phyloP scores from a whole-genome alignment of 495 filamentous ascomycete genomes.

The Margaritispora aquatica region DNA sequence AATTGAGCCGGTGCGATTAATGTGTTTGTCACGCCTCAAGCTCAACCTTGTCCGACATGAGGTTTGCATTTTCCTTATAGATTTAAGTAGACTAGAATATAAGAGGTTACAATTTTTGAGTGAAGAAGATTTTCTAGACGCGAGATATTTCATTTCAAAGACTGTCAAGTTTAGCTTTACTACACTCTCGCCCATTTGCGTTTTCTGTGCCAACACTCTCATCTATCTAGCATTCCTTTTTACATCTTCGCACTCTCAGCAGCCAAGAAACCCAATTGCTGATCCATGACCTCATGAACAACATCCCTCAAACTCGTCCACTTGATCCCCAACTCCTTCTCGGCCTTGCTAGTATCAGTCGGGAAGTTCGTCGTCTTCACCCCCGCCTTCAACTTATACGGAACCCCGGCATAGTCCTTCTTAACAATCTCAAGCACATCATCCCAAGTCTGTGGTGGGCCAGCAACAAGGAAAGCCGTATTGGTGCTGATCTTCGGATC shows the following conservation, averaged over 20 bases:
- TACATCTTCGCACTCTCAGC: neutral
- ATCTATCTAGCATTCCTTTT: no score
- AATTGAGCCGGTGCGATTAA: no score
- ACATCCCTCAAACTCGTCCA: constrained; percentile 30
- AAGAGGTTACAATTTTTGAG: no score
- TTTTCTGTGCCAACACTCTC: no score
- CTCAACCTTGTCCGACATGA: no score
- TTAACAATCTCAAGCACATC: constrained; percentile 28
- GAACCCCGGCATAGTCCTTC: constrained; percentile 26
- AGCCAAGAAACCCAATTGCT: constrained; percentile 24
- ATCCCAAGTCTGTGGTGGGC: constrained; percentile 20
- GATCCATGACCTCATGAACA: constrained; percentile 31
- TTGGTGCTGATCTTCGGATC: constrained; percentile 18
- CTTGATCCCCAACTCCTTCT: constrained; percentile 31
- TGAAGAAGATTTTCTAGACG: no score
- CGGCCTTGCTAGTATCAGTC: constrained; percentile 11
- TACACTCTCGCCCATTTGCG: no score
- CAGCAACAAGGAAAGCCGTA: constrained; percentile 28
- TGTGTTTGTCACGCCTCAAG: no score
- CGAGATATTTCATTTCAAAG: no score
- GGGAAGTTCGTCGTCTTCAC: constrained; percentile 7
- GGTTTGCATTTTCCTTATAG: no score
- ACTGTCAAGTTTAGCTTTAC: no score
- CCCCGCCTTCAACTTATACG: constrained; percentile 20
- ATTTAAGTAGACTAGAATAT: no score